Evolutionary conservation across 2,329 filamentous ascomycete genomes (phyloP), one percentile per base, ranked within the genome.

Genomic region (Claviceps sorghi): DNA sequence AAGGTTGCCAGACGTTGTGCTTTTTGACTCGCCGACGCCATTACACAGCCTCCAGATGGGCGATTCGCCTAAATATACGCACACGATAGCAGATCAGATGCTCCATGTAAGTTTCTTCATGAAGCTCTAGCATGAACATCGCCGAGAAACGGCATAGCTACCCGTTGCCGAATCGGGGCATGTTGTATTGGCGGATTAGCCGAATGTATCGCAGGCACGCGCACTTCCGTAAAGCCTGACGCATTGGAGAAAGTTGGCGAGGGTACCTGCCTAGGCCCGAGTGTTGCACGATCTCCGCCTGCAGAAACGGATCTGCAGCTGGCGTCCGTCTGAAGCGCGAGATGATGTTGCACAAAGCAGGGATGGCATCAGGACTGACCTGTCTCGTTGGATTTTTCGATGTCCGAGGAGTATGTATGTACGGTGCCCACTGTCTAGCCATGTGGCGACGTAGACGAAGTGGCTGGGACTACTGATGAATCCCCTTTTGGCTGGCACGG

Each of bases 291-390:
- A 51, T 51, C 42, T 46, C 49, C 41, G 49, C 49, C 41, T 51
- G 42, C 49, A 51, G 49, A 45, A 51, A 34, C 49, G 21, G 49
- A 51, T 51, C 32, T 46, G 43, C 42, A 46, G 49, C n/a, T 45
- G 49, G 19, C 7, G 10, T 51, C 42, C 17, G 32, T 51, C 21
- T 9, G 29, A 6, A 19, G 42, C 22, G 32, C 42, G 32, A 49
- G 26, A 30, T 42, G 36, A 46, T 46, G 49, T 51, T 30, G 42
- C 13, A 32, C 49, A 46, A 5, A 40, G 21, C 49, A 40, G 42
- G 32, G 34, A 29, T 44, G 15, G 21, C 15, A 19, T 8, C 19
- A 8, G 30, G 21, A 19, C 30, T 38, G 21, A 15, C n/a, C 26
- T 49, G 10, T 29, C 13, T 19, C 17, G 15, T 19, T 15, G 32